Base-by-base conservation (phyloP, 805 yeast species). In the Kazachstania kunashirensis region DNA sequence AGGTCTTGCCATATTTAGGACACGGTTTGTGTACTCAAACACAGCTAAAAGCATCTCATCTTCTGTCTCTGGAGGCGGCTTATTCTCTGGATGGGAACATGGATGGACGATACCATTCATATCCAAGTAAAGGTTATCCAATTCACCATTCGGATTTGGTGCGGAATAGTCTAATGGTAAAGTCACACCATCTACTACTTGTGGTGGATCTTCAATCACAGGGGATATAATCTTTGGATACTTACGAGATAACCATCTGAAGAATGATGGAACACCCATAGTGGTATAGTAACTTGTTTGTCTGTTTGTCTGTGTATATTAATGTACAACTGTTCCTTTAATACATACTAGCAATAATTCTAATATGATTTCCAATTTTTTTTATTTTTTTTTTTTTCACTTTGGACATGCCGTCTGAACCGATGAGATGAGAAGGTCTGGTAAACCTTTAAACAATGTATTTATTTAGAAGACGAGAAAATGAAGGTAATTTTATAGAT, bases 31-130 rank as follows among this genome's bases (percentile, higher is more conserved):
- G 56, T 92, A 92, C 48, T 77, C 78, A 63, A 92, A 92, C 19
- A 92, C 80, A 31, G 89, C 97, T 40, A 88, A 61, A 67, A 92
- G 77, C 98, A 92, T 92, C 53, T 92, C 96, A 42, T 86, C 95
- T 53, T 92, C 98, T 0, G 89, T 86, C 48, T 79, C 94, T 10
- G 99, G 99, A 0, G 98, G 80, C 0, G 96, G 95, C 48, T 80
- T 80, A 47, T 89, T 83, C 53, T 89, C 98, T 1, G 99, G 99
- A 59, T 92, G 99, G 2, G 96, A 81, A 67, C 97, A 92, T 1
- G 98, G 98, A 66, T 92, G 99, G 4, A 92, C 98, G 53, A 92
- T 92, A 66, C 97, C 98, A 57, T 92, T 92, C 98, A 92, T 92
- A 63, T 92, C 99, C 44, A 92, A 67, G 55, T 92, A 92, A 34